Evolutionary conservation across 352 stramenopile genomes (phyloP).

Genomic region (Thalassiosira exigua): DNA sequence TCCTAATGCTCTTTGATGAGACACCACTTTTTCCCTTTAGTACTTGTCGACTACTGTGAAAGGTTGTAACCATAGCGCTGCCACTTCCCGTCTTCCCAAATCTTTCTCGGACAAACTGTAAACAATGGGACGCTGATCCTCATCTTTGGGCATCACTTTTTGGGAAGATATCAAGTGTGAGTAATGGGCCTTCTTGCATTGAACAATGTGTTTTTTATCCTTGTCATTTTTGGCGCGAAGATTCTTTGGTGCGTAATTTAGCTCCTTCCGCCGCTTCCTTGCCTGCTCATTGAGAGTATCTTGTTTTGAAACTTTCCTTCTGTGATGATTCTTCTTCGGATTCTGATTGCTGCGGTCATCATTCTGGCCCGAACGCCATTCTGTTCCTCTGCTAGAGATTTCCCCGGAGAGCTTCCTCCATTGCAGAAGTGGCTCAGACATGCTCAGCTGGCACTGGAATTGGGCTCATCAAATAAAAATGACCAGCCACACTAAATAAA

Average conservation of each 20-base stretch:
- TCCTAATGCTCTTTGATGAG: too few species aligned
- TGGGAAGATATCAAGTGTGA: not conserved
- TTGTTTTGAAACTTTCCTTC: conserved; percentile 1
- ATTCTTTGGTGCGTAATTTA: not conserved
- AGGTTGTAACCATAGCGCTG: conserved; percentile 15
- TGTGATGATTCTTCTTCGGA: not conserved
- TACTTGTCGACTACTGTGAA: conserved; percentile 2
- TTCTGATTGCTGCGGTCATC: not conserved
- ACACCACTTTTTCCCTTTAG: too few species aligned
- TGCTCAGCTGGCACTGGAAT: too few species aligned
- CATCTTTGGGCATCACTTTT: conserved; percentile 10
- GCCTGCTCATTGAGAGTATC: not conserved
- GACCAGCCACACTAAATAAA: too few species aligned
- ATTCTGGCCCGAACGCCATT: not conserved
- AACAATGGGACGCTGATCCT: conserved; percentile 3
- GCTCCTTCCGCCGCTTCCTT: not conserved
- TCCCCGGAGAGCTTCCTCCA: conserved; percentile 6
- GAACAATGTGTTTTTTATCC: conserved; percentile 7
- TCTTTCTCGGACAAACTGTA: not conserved
- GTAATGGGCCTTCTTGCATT: conserved; percentile 19
- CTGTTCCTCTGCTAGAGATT: not conserved
- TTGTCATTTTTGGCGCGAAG: not conserved
- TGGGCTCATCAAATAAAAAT: too few species aligned
- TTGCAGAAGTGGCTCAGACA: conserved; percentile 2
- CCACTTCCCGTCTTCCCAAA: not conserved